Evolutionary conservation across 2,329 filamentous ascomycete species (phyloP).

Genomic region (Clarireedia hainanense): DNA sequence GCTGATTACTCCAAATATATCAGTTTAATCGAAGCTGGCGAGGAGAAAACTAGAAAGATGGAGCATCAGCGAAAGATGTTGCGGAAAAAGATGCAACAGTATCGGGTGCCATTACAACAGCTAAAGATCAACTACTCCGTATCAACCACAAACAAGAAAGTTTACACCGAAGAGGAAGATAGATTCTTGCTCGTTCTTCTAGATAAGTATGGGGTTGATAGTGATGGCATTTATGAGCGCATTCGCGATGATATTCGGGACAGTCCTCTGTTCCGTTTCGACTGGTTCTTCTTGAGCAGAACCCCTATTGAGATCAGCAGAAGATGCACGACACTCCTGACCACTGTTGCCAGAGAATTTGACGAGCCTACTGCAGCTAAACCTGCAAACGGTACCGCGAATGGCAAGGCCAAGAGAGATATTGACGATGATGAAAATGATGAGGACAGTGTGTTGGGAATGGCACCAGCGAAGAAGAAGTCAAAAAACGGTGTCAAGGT

Average conservation of each 20-base stretch:
- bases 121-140: slow-evolving; percentile 99
- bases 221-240: slow-evolving; percentile 81
- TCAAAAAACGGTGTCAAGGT: slow-evolving; percentile 76
- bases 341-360: slow-evolving; percentile 91
- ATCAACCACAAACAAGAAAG: slow-evolving; percentile 98
- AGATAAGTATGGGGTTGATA: slow-evolving; percentile 86
- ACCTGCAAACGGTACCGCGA: slow-evolving; percentile 44
- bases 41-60: slow-evolving; percentile 80
- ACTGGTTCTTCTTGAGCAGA: slow-evolving; percentile 97
- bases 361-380: slow-evolving; percentile 53
- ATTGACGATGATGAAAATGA: slow-evolving; percentile 76
- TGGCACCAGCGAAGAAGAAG: slow-evolving; percentile 91
- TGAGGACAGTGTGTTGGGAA: slow-evolving; percentile 70
- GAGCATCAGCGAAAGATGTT: slow-evolving; percentile 91
- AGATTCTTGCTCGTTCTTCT: slow-evolving; percentile 90
- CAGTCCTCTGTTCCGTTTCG: slow-evolving; percentile 90
- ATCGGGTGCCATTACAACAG: slow-evolving; percentile 94
- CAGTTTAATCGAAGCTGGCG: slow-evolving; percentile 82
- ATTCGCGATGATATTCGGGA: slow-evolving; percentile 97
- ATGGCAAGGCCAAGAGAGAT: slow-evolving; percentile 68
- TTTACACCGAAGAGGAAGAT: slow-evolving; percentile 98
- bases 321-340: slow-evolving; percentile 87
- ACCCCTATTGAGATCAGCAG: slow-evolving; percentile 89
- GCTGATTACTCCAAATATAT: slow-evolving; percentile 84
- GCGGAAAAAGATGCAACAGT: slow-evolving; percentile 90